Base-by-base conservation (phyloP, 148 eudicot genomes). In the Linanthus parryae region DNA sequence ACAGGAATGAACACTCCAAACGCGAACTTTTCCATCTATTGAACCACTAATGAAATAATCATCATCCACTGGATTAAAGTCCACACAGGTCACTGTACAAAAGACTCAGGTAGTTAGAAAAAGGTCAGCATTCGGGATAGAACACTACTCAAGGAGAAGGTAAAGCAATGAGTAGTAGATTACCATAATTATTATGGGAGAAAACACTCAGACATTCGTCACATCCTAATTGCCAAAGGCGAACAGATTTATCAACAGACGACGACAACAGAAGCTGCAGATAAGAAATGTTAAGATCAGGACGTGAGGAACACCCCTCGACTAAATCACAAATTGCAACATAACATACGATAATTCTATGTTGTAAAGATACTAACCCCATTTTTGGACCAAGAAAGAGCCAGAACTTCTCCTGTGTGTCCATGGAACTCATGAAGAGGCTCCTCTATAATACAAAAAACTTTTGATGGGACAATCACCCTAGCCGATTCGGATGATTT, bases 1-100 rank as follows among this genome's bases (percentile, higher is more conserved):
- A 58, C 79, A 65, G 8, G 66, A 66, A 36, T 46, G 57, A 47
- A 84, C 71, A 41, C 77, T 74, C 98, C 98, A 92, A 11, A 92
- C 71, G 28, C 98, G 98, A 19, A 87, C 72, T 68, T 84, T 84
- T 10, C 94, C 98, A 67, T 92, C 98, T 45, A 92, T 82, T 37
- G 96, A 92, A 44, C 96, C 96, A 19, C 90, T 87, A 42, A 92
- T 92, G 74, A 92, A 92, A 40, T 64, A 74, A 57, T 69, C 69
- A 58, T 81, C 77, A 66, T 87, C 73, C 48, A 69, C 63, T 7
- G 94, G 94, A 66, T 79, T 84, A 72, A 87, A 87, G 37, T 84
- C 85, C 25, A 86, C 71, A 52, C 94, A 87, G 34, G 94, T 92
- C 55, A 92, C 95, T 91, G 73, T 72, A 72, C 33, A 28, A 48